Evolutionary conservation across 2,329 filamentous ascomycete species (phyloP).

Genomic region (Botrytis deweyae): DNA sequence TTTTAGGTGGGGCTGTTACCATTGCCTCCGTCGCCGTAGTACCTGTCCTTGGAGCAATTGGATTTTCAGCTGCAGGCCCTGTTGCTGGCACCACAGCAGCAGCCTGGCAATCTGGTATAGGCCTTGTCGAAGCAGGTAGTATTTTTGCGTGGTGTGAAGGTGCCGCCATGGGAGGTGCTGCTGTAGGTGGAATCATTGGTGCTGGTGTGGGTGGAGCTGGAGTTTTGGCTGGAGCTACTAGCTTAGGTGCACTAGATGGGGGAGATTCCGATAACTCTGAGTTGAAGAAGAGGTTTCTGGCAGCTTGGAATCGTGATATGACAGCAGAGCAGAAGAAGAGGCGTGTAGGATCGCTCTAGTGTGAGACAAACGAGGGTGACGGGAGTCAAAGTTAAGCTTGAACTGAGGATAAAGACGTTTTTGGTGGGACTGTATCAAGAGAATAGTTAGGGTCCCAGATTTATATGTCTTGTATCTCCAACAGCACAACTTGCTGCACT

Average conservation of each 20-base stretch:
- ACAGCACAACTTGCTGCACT: too few relatives aligned
- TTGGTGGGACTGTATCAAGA: neutral
- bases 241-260: neutral
- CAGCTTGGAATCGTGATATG: neutral
- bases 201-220: neutral
- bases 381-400: neutral
- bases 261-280: neutral
- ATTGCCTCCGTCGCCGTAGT: neutral
- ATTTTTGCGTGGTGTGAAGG: constrained; percentile 39
- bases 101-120: constrained; percentile 34
- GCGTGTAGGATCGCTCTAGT: neutral
- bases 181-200: constrained; percentile 1
- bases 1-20: neutral
- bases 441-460: too few relatives aligned
- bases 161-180: constrained; percentile 8
- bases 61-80: constrained; percentile 33
- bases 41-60: constrained; percentile 24
- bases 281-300: neutral
- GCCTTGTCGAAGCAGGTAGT: constrained; percentile 35
- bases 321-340: constrained; percentile 17
- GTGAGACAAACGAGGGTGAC: neutral
- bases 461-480: too few relatives aligned
- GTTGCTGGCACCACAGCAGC: constrained; percentile 32
- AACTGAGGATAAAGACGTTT: neutral
- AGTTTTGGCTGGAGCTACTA: neutral